phyloP scores from a whole-genome alignment of 2,329 filamentous ascomycete species.

The Clonostachys solani region DNA sequence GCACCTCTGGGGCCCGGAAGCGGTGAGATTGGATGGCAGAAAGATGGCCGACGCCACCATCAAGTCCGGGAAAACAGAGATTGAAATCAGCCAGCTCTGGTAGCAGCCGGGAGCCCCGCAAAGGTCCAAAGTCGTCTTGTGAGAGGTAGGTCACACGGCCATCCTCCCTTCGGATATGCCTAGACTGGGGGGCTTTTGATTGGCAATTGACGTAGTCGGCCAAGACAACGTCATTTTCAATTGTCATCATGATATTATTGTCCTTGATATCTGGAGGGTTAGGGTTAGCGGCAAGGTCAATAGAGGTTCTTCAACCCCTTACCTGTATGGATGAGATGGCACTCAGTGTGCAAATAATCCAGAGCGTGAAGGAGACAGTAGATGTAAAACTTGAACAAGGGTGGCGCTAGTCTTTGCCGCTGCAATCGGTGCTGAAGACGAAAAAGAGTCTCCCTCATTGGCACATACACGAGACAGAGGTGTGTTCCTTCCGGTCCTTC shows the following conservation, averaged over 20 bases:
- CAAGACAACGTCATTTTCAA: constrained; percentile 9
- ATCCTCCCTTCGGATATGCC: constrained; percentile 4
- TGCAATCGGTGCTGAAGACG: constrained; percentile 7
- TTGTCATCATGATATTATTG: constrained; percentile 13
- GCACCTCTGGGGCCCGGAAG: constrained; percentile 13
- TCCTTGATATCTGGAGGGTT: constrained; percentile 10
- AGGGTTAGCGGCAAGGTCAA: background rate
- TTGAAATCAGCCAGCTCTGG: constrained; percentile 12
- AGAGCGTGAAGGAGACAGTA: constrained; percentile 9
- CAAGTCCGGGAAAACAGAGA: constrained; percentile 6
- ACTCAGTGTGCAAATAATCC: constrained; percentile 11
- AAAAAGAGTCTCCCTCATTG: constrained; percentile 12
- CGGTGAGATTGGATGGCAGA: constrained; percentile 12
- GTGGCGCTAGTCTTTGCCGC: constrained; percentile 5
- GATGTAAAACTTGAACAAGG: constrained; percentile 8
- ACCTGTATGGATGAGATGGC: constrained; percentile 13
- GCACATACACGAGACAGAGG: constrained; percentile 11
- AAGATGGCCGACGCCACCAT: constrained; percentile 3
- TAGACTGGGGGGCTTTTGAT: constrained; percentile 1
- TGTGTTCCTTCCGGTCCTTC: constrained; percentile 8
- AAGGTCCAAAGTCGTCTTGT: constrained; percentile 7
- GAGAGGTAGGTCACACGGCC: constrained; percentile 9
- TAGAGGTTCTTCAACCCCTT: background rate
- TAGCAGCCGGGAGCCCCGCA: constrained; percentile 4
- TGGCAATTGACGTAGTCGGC: constrained; percentile 2